Percentiles rank a stretch among this genome's conserved stretches.
These are phyloP conservation scores for Scalesia atractyloides DNA, from an alignment of 129 eudicot genomes.

Conservation along the genomic window DNA sequence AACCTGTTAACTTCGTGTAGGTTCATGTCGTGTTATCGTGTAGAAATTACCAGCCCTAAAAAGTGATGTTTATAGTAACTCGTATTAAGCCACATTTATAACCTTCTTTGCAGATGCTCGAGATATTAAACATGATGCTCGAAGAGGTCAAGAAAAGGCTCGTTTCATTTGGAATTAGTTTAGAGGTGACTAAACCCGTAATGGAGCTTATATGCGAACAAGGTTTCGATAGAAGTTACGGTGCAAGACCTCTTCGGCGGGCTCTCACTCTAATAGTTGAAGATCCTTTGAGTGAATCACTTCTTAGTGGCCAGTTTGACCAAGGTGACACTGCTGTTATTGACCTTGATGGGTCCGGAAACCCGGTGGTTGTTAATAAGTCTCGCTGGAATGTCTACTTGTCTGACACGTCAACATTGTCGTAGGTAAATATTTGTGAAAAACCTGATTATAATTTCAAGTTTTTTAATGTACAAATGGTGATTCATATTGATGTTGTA, in stretches of 20 bases:
- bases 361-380: slow-evolving; percentile 59
- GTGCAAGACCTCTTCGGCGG: slow-evolving; percentile 87
- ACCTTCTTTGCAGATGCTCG: slow-evolving; percentile 60
- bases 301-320: slow-evolving; percentile 57
- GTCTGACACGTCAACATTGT: slow-evolving; percentile 56
- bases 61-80: slow-evolving; percentile 1
- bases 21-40: too few relatives aligned
- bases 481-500: slow-evolving; percentile 34
- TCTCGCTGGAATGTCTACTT: slow-evolving; percentile 48
- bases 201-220: slow-evolving; percentile 76
- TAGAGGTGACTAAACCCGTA: slow-evolving; percentile 70
- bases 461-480: slow-evolving; percentile 27
- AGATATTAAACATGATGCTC: slow-evolving; percentile 73
- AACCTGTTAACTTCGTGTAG: too few relatives aligned
- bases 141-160: slow-evolving; percentile 72
- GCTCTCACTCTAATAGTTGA: slow-evolving; percentile 74
- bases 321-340: slow-evolving; percentile 66
- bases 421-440: slow-evolving; percentile 40
- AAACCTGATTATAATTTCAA: slow-evolving; percentile 13
- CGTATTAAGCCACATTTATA: not conserved
- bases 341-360: slow-evolving; percentile 71
- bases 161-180: slow-evolving; percentile 50
- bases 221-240: slow-evolving; percentile 78
- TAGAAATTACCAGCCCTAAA: not conserved
- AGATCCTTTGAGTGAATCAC: slow-evolving; percentile 75